These are phyloP conservation scores for Beauveria caledonica DNA, from an alignment of 2,329 filamentous ascomycete genomes.

Conservation along the genomic window DNA sequence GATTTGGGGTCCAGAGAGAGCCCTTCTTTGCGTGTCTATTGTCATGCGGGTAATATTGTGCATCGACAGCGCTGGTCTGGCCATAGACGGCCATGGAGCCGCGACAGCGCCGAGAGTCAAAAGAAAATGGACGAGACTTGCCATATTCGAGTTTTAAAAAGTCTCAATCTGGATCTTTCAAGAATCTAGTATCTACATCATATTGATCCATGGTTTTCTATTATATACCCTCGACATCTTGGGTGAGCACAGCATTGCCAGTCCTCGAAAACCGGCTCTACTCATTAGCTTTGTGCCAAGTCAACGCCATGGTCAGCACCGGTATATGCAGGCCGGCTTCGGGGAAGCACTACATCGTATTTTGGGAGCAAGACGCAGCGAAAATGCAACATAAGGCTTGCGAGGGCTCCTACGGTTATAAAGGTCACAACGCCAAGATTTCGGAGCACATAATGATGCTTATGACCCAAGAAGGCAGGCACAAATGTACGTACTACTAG, in stretches of 20 bases:
- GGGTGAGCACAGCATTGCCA: neutral
- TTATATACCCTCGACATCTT: neutral
- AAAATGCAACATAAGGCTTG: no score
- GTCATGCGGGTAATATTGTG: conserved; percentile 7
- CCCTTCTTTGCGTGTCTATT: neutral
- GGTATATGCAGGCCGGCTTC: no score
- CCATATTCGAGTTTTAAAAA: neutral
- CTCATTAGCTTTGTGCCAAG: neutral
- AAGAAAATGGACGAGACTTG: neutral
- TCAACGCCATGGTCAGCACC: neutral
- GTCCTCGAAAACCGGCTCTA: neutral
- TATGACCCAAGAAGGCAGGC: no score
- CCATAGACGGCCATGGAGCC: neutral
- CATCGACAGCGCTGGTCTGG: neutral
- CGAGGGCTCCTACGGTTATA: no score
- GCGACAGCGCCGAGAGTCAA: neutral
- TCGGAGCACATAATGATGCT: no score
- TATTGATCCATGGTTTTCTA: neutral
- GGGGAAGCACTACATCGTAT: no score
- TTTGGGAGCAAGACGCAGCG: no score
- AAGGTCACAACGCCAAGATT: no score
- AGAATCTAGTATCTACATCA: neutral
- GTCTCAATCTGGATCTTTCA: no score
- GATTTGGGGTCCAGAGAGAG: conserved; percentile 6
- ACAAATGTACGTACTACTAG: no score